Evolutionary conservation across 1,284 basidiomycete genomes (phyloP).

Genomic region (Cutaneotrichosporon spelunceum): DNA sequence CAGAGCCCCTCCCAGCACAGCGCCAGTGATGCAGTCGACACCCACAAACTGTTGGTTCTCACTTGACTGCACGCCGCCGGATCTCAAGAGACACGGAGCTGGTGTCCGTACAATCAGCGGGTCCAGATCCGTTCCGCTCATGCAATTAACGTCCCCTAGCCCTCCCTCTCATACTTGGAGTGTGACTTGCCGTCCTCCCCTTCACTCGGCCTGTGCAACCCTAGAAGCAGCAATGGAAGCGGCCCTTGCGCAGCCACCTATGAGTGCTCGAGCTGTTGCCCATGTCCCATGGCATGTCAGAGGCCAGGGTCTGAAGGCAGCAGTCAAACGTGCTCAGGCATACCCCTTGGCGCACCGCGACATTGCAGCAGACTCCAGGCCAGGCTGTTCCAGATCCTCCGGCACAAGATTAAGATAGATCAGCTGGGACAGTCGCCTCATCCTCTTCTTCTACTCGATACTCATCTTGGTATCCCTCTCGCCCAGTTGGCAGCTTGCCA

Average conservation of each 20-base stretch:
- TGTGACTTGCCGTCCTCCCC: neutral
- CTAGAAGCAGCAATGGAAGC: neutral
- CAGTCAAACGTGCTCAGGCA: neutral
- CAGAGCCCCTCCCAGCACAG: no score
- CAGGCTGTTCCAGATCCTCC: neutral
- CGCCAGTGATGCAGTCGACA: no score
- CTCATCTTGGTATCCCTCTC: neutral
- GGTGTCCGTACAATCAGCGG: no score
- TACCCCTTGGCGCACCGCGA: neutral
- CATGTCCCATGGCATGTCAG: neutral
- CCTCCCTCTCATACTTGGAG: neutral
- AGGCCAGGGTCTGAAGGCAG: neutral
- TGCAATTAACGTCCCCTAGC: neutral
- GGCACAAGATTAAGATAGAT: neutral
- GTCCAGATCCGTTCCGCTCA: no score
- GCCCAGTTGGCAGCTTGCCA: neutral
- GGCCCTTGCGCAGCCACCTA: neutral
- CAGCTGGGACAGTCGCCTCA: neutral
- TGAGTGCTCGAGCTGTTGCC: neutral
- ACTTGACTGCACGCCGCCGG: no score
- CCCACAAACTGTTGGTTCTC: no score
- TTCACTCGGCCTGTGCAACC: neutral
- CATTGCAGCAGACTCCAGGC: neutral
- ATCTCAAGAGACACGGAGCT: no score
- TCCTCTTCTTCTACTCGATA: neutral